Evolutionary conservation across 1,284 basidiomycete genomes (phyloP), one percentile per base, ranked within the genome.

Genomic region (Ustilago xerochloae): DNA sequence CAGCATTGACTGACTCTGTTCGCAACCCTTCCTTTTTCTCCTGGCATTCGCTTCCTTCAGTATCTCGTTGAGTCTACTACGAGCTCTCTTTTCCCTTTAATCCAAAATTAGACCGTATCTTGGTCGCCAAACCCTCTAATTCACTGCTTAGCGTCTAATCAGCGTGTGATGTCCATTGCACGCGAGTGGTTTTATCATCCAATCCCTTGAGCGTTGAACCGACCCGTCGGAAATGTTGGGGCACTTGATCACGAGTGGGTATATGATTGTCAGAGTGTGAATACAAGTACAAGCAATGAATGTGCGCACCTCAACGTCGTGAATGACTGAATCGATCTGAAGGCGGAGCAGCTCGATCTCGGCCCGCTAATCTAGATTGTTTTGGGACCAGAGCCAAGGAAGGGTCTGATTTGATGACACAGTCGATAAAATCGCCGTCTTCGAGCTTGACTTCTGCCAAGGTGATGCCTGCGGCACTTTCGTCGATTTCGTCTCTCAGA

Each of bases 371-470:
- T 54, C 61, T 55, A 36, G 32, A 12, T 6, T 43, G 51, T 48
- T 60, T 69, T 12, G 66, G 57, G 8, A 61, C 66, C 24, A 50
- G 39, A 0, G 48, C 36, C 29, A 72, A 36, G 10, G 48, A 50
- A 6, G 72, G 72, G 28, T 75, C 73, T 12, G 63, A 58, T 43
- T 57, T 67, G 51, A 76, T 36, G 39, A 61, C 73, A 55, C 78
- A 80, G 39, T 80, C 78, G 16, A 80, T 38, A 7, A 64, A 6
- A 35, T 73, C 72, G 26, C 64, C 72, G 9, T 63, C 63, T 0
- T 33, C n/a, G 9, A 80, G 29, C 15, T 47, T 35, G 29, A 80
- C 39, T 28, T 77, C 48, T 6, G 60, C 50, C n/a, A 80, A 18
- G 10, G 74, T 75, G 15, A 45, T 71, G 16, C 22, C 30, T 1